A percentile compares a stretch with the other conserved stretches of the same genome.
These are phyloP conservation scores for Dendrocalamus latiflorus DNA, from an alignment of 202 grass and related monocot species.

Conservation along the genomic window DNA sequence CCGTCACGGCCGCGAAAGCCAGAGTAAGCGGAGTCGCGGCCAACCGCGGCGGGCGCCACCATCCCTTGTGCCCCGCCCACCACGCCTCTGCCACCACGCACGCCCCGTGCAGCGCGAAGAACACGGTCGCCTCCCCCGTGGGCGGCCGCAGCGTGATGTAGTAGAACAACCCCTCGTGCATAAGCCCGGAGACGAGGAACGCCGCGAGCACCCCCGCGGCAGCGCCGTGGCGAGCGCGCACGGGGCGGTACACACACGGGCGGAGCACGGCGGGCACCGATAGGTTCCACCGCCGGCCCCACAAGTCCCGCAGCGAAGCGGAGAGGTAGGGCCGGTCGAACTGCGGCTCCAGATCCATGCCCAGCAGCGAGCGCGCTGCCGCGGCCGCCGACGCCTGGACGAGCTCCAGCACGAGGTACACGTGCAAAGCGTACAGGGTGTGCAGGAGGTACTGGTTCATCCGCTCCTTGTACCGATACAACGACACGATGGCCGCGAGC, in stretches of 20 bases:
- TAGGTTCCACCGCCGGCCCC: constrained; percentile 76
- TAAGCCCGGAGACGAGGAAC: constrained; percentile 57
- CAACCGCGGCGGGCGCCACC: constrained; percentile 21
- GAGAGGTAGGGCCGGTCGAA: constrained; percentile 60
- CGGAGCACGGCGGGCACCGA: constrained; percentile 62
- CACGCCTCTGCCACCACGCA: constrained; percentile 46
- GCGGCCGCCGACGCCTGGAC: constrained; percentile 24
- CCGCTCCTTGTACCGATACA: constrained; percentile 34
- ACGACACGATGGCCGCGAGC: constrained; percentile 29
- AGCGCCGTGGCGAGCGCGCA: constrained; percentile 9
- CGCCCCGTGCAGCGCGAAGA: constrained; percentile 64
- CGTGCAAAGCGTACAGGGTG: constrained; percentile 35
- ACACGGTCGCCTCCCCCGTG: constrained; percentile 51
- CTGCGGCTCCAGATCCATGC: constrained; percentile 57
- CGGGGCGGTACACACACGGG: constrained; percentile 43
- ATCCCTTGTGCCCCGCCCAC: constrained; percentile 2
- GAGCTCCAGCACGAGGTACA: constrained; percentile 64
- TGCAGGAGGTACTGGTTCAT: constrained; percentile 42
- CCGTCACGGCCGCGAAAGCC: constrained; percentile 36
- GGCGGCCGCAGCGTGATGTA: constrained; percentile 45
- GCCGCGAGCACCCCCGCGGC: constrained; percentile 9
- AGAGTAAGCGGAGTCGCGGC: constrained; percentile 30
- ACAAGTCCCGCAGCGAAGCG: constrained; percentile 57
- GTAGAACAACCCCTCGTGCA: constrained; percentile 75
- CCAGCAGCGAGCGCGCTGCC: constrained; percentile 14